Conservation (phyloP, 768 basidiomycete species). For the Leccinum imitatum region DNA sequence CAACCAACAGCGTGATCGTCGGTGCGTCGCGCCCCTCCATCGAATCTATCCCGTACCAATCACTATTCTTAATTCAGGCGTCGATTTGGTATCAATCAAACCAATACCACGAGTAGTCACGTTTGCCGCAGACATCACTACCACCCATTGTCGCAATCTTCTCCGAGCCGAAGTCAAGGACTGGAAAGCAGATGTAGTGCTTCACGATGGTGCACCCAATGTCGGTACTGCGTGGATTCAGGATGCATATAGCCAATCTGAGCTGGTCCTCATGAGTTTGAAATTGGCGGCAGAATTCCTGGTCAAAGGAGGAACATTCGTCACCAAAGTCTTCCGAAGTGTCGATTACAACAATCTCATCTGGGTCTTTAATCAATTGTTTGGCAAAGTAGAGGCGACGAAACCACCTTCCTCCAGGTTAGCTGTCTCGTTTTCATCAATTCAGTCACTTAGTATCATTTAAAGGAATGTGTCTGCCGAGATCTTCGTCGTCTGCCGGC, state of each 20-base stretch:
- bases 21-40: slow-evolving; percentile 47
- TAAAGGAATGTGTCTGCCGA: slow-evolving; percentile 96
- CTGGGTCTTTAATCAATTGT: slow-evolving; percentile 98
- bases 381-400: slow-evolving; percentile 95
- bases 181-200: slow-evolving; percentile 98
- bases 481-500: slow-evolving; percentile 98
- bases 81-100: slow-evolving; percentile 95
- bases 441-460: background rate
- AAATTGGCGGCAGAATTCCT: slow-evolving; percentile 96
- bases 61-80: slow-evolving; percentile 50
- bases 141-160: slow-evolving; percentile 81
- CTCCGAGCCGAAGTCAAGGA: slow-evolving; percentile 90
- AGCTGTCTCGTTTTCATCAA: slow-evolving; percentile 14
- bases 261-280: slow-evolving; percentile 92
- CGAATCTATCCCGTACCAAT: slow-evolving; percentile 9
- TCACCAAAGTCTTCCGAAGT: slow-evolving; percentile 98
- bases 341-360: slow-evolving; percentile 98
- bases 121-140: slow-evolving; percentile 94
- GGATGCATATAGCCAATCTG: slow-evolving; percentile 96
- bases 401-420: slow-evolving; percentile 97
- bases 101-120: slow-evolving; percentile 92
- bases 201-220: slow-evolving; percentile 99
- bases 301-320: slow-evolving; percentile 88
- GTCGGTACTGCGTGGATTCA: slow-evolving; percentile 99
- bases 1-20: slow-evolving; percentile 85